Evolutionary conservation across 495 filamentous ascomycete genomes (phyloP), one percentile per base, ranked within the genome.

Genomic region (Mycothermus thermophilus): DNA sequence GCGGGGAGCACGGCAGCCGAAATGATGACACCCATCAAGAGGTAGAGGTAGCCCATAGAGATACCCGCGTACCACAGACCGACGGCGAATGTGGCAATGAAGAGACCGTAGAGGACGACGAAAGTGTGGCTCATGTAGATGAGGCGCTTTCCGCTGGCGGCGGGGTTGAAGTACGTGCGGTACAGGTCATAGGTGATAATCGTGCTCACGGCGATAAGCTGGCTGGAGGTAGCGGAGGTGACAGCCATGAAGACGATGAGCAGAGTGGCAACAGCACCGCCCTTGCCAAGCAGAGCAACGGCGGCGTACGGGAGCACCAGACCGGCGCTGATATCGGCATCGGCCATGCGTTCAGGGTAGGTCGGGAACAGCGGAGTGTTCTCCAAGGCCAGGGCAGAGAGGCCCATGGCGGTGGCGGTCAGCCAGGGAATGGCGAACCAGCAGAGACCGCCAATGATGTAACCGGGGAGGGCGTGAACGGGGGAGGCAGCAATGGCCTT

Each of bases 371-470:
- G 61, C 0, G 82, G 78, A 28, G 79, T 74, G 28, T 64, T 68
- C 48, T 96, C 84, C 5, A 94, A 66, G 3, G 86, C 81, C 15
- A 94, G 71, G 7, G 78, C 84, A 9, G 84, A 75, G n/a, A 95
- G 71, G 20, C 88, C 88, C 83, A 94, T 86, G 11, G 87, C 94
- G 8, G 80, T 94, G 3, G 87, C 86, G 21, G 72, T 78, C 14
- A 95, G 69, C 85, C 85, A 96, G 13, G 88, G 88, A 37, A 96
- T 93, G 6, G 88, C 88, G 39, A 96, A 95, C 87, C 87, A 96
- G 46, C 69, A 77, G 2, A 95, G 69, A 26, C 88, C 88, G 16
- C 88, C 88, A 30, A 93, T 66, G 27, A 94, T 79, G 45, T 96
- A 96, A 20, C 88, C 88, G 5, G 88, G 88, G 31, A 96, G 79